A percentile compares a stretch with the other conserved stretches of the same genome.
Conservation (phyloP, 83 land plant genomes). For the Thuja plicata region DNA sequence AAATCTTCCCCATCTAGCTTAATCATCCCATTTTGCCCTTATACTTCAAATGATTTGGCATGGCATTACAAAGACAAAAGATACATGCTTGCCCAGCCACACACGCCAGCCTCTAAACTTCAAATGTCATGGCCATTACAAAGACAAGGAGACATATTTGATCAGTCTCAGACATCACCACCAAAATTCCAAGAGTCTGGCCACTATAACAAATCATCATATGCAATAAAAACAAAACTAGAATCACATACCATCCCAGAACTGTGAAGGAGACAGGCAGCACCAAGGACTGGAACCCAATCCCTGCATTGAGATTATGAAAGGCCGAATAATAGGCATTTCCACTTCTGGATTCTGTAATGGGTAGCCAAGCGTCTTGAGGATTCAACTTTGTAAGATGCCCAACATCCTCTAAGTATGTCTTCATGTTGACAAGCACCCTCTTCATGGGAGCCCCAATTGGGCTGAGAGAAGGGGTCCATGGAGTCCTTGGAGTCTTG, state of each 20-base stretch:
- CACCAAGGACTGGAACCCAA: slow-evolving; percentile 82
- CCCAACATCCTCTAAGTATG: slow-evolving; percentile 81
- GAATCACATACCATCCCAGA: slow-evolving; percentile 76
- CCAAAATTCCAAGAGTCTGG: not conserved
- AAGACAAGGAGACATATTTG: not conserved
- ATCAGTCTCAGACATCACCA: not conserved
- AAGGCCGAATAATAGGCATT: slow-evolving; percentile 83
- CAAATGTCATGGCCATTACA: not conserved
- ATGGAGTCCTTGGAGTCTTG: slow-evolving; percentile 24
- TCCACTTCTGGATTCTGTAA: slow-evolving; percentile 91
- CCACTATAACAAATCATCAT: not conserved
- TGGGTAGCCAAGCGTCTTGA: slow-evolving; percentile 93
- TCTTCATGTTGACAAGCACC: slow-evolving; percentile 56
- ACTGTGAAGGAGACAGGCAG: slow-evolving; percentile 82
- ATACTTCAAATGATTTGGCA: not conserved
- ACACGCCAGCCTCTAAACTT: not conserved
- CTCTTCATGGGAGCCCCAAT: slow-evolving; percentile 54
- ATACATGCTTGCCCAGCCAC: not conserved
- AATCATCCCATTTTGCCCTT: not conserved
- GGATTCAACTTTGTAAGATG: slow-evolving; percentile 76
- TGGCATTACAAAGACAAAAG: not conserved
- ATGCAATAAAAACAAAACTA: not conserved
- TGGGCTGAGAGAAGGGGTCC: slow-evolving; percentile 27
- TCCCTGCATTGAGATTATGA: slow-evolving; percentile 83
- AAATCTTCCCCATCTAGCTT: not conserved